These are phyloP conservation scores for Cryptococcus sp. DNA, from an alignment of 1,284 basidiomycete genomes.

Conservation along the genomic window DNA sequence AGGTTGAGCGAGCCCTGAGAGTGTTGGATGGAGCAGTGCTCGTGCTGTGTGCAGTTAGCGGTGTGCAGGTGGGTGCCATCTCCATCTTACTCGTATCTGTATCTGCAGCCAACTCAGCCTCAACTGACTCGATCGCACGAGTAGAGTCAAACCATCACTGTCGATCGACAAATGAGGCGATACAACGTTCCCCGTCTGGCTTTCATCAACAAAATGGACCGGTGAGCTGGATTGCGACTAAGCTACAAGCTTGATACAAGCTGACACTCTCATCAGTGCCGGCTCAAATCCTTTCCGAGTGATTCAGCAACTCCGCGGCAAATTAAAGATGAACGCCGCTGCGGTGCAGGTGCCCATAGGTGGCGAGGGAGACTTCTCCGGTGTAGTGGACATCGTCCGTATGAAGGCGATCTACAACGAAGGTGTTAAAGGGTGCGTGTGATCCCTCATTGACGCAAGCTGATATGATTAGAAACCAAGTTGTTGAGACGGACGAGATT, in stretches of 20 bases:
- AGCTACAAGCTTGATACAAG: conserved; percentile 9
- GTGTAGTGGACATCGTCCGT: conserved; percentile 90
- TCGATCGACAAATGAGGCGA: conserved; percentile 97
- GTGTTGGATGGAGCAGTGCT: conserved; percentile 96
- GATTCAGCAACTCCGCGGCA: conserved; percentile 85
- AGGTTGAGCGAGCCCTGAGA: conserved; percentile 94
- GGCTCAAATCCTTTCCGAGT: conserved; percentile 98
- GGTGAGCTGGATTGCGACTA: conserved; percentile 55
- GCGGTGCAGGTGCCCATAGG: conserved; percentile 98
- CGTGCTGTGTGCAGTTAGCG: conserved; percentile 94
- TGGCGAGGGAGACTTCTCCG: conserved; percentile 80
- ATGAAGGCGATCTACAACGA: conserved; percentile 96
- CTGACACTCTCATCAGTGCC: conserved; percentile 60
- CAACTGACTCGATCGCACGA: not conserved
- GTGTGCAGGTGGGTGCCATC: conserved; percentile 71
- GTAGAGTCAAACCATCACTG: conserved; percentile 87
- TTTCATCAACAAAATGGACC: conserved; percentile 99
- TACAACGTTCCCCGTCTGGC: conserved; percentile 94
- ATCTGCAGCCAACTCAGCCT: not conserved
- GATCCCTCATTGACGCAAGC: too few relatives aligned
- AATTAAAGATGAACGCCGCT: conserved; percentile 89
- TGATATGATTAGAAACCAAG: conserved; percentile 61
- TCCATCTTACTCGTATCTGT: conserved; percentile 3
- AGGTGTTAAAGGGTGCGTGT: conserved; percentile 90
- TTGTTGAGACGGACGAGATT: conserved; percentile 87